Conservation (phyloP, 805 yeast genomes). For the Candida caryicola region DNA sequence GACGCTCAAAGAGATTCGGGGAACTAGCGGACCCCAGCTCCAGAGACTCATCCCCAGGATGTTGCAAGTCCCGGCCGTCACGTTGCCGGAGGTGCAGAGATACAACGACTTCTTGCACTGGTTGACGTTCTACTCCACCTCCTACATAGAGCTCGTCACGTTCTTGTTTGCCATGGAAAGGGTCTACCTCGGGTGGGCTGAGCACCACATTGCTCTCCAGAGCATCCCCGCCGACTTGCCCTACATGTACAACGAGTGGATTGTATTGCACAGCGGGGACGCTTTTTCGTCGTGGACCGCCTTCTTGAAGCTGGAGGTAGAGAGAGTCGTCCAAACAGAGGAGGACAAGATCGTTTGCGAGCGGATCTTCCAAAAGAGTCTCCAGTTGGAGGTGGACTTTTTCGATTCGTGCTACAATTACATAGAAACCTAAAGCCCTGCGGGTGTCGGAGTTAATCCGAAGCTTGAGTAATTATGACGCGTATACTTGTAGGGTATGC, state of each 20-base stretch:
- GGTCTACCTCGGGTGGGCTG: slow-evolving; percentile 54
- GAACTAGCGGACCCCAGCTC: slow-evolving; percentile 17
- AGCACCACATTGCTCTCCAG: slow-evolving; percentile 21
- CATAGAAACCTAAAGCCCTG: too few species aligned
- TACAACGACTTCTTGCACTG: slow-evolving; percentile 36
- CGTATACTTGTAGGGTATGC: too few species aligned
- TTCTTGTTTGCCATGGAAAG: slow-evolving; percentile 47
- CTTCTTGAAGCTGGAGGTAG: slow-evolving; percentile 44
- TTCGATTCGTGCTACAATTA: slow-evolving; percentile 45
- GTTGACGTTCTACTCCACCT: slow-evolving; percentile 19
- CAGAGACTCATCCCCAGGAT: slow-evolving; percentile 18
- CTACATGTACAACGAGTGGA: slow-evolving; percentile 52
- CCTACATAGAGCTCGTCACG: slow-evolving; percentile 44
- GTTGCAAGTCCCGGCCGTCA: slow-evolving; percentile 13
- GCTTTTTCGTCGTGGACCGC: slow-evolving; percentile 48
- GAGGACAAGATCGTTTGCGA: slow-evolving; percentile 15
- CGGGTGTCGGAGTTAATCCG: too few species aligned
- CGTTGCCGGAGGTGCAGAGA: slow-evolving; percentile 33
- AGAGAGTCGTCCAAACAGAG: slow-evolving; percentile 30
- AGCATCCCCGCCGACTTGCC: slow-evolving; percentile 26
- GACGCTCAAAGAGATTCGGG: slow-evolving; percentile 21
- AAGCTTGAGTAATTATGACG: too few species aligned
- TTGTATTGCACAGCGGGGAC: slow-evolving; percentile 48
- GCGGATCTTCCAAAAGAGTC: slow-evolving; percentile 28
- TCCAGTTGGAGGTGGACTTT: slow-evolving; percentile 43